These are phyloP conservation scores for Fusarium piperis DNA, from an alignment of 2,329 filamentous ascomycete genomes.

Conservation along the genomic window DNA sequence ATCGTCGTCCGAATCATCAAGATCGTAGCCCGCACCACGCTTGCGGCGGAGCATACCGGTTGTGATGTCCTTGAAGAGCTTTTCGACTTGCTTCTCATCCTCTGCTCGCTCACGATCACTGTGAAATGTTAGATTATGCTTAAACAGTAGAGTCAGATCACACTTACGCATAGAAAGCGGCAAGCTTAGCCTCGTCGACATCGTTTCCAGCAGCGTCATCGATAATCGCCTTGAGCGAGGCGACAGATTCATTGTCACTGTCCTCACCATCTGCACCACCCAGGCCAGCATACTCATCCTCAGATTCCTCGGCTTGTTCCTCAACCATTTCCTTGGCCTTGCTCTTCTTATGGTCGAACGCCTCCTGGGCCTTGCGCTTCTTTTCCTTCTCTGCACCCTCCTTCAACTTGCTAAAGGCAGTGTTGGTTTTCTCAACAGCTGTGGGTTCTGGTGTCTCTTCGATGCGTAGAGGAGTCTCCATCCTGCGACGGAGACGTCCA, in stretches of 20 bases:
- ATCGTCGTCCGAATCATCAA: constrained; percentile 92
- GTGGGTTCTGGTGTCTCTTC: constrained; percentile 34
- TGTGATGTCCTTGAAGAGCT: constrained; percentile 92
- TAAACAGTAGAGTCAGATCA: not conserved
- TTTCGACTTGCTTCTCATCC: constrained; percentile 89
- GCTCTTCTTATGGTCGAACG: constrained; percentile 86
- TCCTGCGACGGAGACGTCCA: constrained; percentile 61
- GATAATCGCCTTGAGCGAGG: constrained; percentile 86
- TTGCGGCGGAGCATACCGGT: constrained; percentile 88
- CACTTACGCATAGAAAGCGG: constrained; percentile 88
- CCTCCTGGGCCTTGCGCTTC: constrained; percentile 60
- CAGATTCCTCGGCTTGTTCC: constrained; percentile 95
- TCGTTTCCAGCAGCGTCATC: constrained; percentile 82
- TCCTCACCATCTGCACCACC: constrained; percentile 92
- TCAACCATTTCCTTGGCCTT: constrained; percentile 88
- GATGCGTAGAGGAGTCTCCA: constrained; percentile 42
- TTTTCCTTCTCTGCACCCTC: constrained; percentile 68
- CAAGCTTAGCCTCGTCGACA: constrained; percentile 82
- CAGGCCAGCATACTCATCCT: constrained; percentile 96
- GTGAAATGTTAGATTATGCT: constrained; percentile 23
- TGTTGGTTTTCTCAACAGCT: constrained; percentile 32
- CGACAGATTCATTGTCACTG: constrained; percentile 75
- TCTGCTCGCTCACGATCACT: constrained; percentile 81
- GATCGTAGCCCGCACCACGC: constrained; percentile 81
- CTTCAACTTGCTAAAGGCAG: constrained; percentile 77